Base-by-base conservation (phyloP, 139 green algal species). In the Micractinium conductrix region DNA sequence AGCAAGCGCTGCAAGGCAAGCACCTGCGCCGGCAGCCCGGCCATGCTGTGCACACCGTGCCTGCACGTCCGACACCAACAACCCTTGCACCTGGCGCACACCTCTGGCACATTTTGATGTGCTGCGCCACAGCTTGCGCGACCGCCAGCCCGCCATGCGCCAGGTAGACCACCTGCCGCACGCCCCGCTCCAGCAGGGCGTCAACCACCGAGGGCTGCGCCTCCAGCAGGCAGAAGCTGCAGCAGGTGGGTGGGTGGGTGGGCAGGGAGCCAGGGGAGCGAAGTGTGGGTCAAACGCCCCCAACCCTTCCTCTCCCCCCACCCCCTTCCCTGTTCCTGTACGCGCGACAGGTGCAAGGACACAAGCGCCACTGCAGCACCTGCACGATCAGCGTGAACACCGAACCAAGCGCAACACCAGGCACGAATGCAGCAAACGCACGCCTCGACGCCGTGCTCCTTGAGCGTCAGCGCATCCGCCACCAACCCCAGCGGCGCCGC, bases 361-460 rank as follows among this genome's bases (percentile, higher is more conserved):
- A n/a, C n/a, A n/a, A n/a, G n/a, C n/a, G n/a, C n/a, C n/a, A n/a
- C n/a, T n/a, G n/a, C n/a, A n/a, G n/a, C n/a, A n/a, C n/a, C n/a
- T n/a, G n/a, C n/a, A n/a, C n/a, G n/a, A n/a, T n/a, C n/a, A n/a
- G n/a, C n/a, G n/a, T n/a, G n/a, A n/a, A n/a, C n/a, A n/a, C n/a
- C n/a, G n/a, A n/a, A n/a, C n/a, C n/a, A n/a, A n/a, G n/a, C n/a
- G n/a, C n/a, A n/a, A n/a, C n/a, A n/a, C n/a, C n/a, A n/a, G n/a
- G n/a, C n/a, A n/a, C n/a, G n/a, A n/a, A n/a, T n/a, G n/a, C n/a
- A n/a, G n/a, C 72, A 7, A 50, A 42, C 91, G 81, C 84, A 97
- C 94, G 92, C 92, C 40, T 90, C 89, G 3, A 97, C 92, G n/a
- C 95, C 95, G 81, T 98, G 95, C 87, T 98, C 95, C 48, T 95